Base-by-base conservation (phyloP, 2,329 filamentous ascomycete genomes). In the Tolypocladium album region DNA sequence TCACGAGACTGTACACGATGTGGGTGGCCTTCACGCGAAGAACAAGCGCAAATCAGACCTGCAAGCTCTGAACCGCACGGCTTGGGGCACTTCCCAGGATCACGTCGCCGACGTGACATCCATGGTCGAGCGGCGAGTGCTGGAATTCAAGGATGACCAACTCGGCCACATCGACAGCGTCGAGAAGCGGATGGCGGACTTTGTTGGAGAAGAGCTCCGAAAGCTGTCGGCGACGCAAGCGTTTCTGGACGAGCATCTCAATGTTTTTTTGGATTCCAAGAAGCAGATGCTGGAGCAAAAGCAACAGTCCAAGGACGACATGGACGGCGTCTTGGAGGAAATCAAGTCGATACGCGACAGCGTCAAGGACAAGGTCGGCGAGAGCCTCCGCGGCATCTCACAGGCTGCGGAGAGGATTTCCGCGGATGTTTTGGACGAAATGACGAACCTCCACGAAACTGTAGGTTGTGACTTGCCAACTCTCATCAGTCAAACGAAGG, bases 281-380 rank as follows among this genome's bases (percentile, higher is more conserved):
- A 78, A 79, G 57, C 83, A 88, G 65, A 81, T 95, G 20, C 81
- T 88, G 34, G 78, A 83, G 50, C 86, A 89, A 67, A 88, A 86
- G 60, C 78, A 82, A 31, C 79, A 81, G 63, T 88, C 91, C 3
- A 90, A 88, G 67, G 86, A 92, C 56, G 88, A 92, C 60, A 92
- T 97, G 89, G 92, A 97, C 67, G 79, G 84, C n/a, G 88, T 96
- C 1, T 80, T 99, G 12, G 90, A 94, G 67, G 93, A 96, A 70
- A 96, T 97, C 71, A 92, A 92, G 70, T 85, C 84, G n/a, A 80
- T 97, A 31, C 85, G 93, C 27, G 89, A 96, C 71, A 87, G 90
- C 58, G 90, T 97, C 58, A 97, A 97, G 77, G 79, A 83, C 56
- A 88, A 88, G 63, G 90, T 97, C 56, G 90, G 90, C 2, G 87